Conservation (phyloP, 768 basidiomycete species). For the Boletus coccyginus region DNA sequence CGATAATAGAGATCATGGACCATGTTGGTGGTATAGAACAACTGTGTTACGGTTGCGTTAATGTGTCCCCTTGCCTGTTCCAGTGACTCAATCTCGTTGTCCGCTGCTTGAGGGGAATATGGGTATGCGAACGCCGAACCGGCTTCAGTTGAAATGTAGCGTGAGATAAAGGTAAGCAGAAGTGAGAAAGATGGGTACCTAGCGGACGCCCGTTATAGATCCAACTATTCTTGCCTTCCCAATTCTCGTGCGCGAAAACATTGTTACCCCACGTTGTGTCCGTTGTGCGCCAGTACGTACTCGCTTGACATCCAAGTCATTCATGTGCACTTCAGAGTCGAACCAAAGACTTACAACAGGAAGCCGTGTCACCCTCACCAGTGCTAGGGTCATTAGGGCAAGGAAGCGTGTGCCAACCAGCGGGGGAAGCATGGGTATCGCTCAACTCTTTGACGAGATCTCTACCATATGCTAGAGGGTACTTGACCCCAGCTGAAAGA, state of each 20-base stretch:
- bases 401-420: slow-evolving; percentile 91
- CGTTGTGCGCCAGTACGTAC: slow-evolving; percentile 55
- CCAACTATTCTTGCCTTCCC: slow-evolving; percentile 68
- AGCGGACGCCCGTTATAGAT: slow-evolving; percentile 78
- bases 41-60: slow-evolving; percentile 81
- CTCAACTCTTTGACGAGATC: slow-evolving; percentile 57
- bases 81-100: slow-evolving; percentile 49
- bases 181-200: slow-evolving; percentile 22
- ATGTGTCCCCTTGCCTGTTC: slow-evolving; percentile 79
- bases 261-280: slow-evolving; percentile 89
- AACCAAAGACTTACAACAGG: slow-evolving; percentile 8
- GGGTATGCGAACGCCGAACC: slow-evolving; percentile 58
- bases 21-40: slow-evolving; percentile 85
- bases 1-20: slow-evolving; percentile 83
- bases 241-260: slow-evolving; percentile 94
- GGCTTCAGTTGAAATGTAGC: neutral
- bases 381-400: slow-evolving; percentile 58
- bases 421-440: slow-evolving; percentile 78
- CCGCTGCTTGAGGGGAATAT: slow-evolving; percentile 67
- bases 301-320: slow-evolving; percentile 15
- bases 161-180: neutral
- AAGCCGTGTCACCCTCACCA: slow-evolving; percentile 8
- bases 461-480: slow-evolving; percentile 26
- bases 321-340: neutral
- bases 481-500: neutral